These are phyloP conservation scores for Calophaca sinica DNA, from an alignment of 306 rosid genomes.

Conservation along the genomic window DNA sequence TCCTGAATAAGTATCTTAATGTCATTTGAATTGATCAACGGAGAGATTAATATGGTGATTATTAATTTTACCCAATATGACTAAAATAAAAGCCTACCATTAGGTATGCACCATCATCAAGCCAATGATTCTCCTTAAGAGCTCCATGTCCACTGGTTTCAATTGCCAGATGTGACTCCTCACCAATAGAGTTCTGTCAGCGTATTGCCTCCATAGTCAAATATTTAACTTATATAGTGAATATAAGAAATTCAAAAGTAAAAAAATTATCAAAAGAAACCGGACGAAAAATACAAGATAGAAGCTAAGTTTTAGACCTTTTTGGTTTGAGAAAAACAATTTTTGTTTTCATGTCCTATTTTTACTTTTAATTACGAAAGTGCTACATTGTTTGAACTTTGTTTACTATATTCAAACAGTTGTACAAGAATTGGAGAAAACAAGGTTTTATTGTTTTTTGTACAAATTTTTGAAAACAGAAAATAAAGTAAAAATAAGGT, in stretches of 20 bases:
- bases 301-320: neutral
- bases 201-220: slow-evolving; percentile 37
- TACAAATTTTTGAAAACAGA: neutral
- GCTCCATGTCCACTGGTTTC: slow-evolving; percentile 99
- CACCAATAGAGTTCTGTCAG: slow-evolving; percentile 80
- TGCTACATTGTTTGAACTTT: neutral
- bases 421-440: neutral
- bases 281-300: neutral
- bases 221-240: slow-evolving; percentile 32
- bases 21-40: slow-evolving; percentile 36
- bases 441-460: neutral
- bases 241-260: slow-evolving; percentile 21
- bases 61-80: slow-evolving; percentile 18
- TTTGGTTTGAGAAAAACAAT: neutral
- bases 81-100: slow-evolving; percentile 66
- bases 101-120: slow-evolving; percentile 96
- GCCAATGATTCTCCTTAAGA: slow-evolving; percentile 98
- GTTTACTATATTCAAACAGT: slow-evolving; percentile 10
- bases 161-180: slow-evolving; percentile 95
- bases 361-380: slow-evolving; percentile 7
- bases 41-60: slow-evolving; percentile 32
- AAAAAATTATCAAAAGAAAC: slow-evolving; percentile 7
- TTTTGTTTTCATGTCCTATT: neutral
- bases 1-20: slow-evolving; percentile 7
- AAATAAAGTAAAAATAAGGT: neutral